Conservation (phyloP, 169 alveolate species). For the Plasmodium gonderi region DNA sequence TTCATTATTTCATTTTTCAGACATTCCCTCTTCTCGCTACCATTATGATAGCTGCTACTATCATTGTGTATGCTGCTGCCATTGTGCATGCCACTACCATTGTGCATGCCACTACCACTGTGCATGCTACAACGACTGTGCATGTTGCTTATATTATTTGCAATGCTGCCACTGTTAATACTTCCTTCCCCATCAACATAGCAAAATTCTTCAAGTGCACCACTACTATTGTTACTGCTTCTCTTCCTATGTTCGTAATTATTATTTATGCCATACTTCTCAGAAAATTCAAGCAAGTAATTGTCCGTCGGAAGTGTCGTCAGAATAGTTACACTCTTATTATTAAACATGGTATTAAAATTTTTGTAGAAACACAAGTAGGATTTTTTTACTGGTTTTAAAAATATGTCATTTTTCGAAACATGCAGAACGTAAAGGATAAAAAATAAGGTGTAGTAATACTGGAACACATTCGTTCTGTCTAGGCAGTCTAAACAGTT, state of each 20-base stretch:
- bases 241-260: slow-evolving; percentile 11
- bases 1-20: neutral
- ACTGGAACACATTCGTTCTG: slow-evolving; percentile 96
- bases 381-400: slow-evolving; percentile 50
- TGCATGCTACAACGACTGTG: neutral
- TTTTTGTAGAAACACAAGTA: slow-evolving; percentile 40
- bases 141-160: neutral
- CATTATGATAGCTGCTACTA: neutral
- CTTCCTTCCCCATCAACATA: neutral
- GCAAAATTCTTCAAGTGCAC: slow-evolving; percentile 7
- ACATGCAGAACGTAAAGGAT: slow-evolving; percentile 38
- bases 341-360: slow-evolving; percentile 43
- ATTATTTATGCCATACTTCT: neutral
- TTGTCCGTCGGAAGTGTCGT: slow-evolving; percentile 55
- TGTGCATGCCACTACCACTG: neutral
- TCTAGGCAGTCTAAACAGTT: slow-evolving; percentile 99
- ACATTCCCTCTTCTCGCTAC: neutral
- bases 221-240: neutral
- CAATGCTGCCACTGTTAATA: neutral
- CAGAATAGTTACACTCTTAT: slow-evolving; percentile 14
- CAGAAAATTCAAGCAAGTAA: slow-evolving; percentile 40
- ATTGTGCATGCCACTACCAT: neutral
- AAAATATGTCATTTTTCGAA: slow-evolving; percentile 44
- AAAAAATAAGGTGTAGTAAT: slow-evolving; percentile 80
- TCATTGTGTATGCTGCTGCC: neutral